Percentiles rank a stretch among this genome's conserved stretches.
phyloP scores from a whole-genome alignment of 2,329 filamentous ascomycete species.

The Neoarthrinium moseri region DNA sequence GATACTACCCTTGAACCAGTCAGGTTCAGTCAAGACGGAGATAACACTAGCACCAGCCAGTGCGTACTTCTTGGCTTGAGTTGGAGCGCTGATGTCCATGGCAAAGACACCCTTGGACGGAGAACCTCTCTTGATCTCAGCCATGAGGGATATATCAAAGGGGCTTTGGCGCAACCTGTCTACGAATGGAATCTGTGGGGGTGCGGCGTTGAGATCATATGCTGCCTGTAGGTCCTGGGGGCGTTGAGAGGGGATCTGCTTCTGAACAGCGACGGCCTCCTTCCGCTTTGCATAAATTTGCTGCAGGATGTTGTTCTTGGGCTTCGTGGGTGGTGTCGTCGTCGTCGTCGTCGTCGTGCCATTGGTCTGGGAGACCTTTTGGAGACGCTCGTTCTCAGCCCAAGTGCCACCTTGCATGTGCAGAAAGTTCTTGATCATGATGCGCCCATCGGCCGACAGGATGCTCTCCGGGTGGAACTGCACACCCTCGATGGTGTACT shows the following conservation, averaged over 20 bases:
- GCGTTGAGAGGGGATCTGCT: conserved; percentile 79
- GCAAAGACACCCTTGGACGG: conserved; percentile 96
- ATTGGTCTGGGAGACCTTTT: conserved; percentile 35
- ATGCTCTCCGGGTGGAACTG: conserved; percentile 99
- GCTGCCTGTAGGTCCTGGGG: conserved; percentile 81
- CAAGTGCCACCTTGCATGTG: conserved; percentile 87
- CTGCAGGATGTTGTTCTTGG: conserved; percentile 84
- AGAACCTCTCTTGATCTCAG: conserved; percentile 94
- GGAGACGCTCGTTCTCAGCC: conserved; percentile 70
- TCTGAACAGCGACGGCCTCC: conserved; percentile 75
- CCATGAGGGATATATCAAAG: conserved; percentile 90
- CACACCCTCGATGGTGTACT: conserved; percentile 88
- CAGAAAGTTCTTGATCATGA: conserved; percentile 92
- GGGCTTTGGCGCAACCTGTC: conserved; percentile 77
- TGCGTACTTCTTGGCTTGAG: conserved; percentile 88
- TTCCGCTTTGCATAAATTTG: conserved; percentile 84
- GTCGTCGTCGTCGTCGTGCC: conserved; percentile 23
- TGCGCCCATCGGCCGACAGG: conserved; percentile 80
- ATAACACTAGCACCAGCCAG: conserved; percentile 94
- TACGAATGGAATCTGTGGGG: conserved; percentile 79
- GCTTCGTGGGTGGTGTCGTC: conserved; percentile 34
- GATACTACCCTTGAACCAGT: conserved; percentile 99
- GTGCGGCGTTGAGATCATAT: conserved; percentile 80
- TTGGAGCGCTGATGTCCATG: conserved; percentile 80
- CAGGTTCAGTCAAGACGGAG: conserved; percentile 95